Percentiles rank a stretch among this genome's conserved stretches.
Conservation (phyloP, 2,329 filamentous ascomycete species). For the Colletotrichum salicis region DNA sequence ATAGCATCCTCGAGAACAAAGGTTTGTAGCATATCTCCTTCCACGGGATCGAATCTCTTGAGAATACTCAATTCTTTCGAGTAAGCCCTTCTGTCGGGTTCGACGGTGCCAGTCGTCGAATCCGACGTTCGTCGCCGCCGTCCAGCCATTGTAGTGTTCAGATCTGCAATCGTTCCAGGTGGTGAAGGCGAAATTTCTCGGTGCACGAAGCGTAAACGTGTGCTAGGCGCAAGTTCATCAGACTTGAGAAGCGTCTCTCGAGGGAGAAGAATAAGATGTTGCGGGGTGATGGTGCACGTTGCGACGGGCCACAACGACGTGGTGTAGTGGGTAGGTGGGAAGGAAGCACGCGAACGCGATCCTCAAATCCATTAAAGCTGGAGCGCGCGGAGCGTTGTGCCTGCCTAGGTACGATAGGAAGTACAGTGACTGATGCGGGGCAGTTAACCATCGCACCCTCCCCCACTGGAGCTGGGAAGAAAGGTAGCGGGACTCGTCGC, state of each 20-base stretch:
- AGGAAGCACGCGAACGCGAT: slow-evolving; percentile 19
- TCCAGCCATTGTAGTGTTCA: slow-evolving; percentile 45
- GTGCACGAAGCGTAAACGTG: background rate
- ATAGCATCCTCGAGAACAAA: slow-evolving; percentile 57
- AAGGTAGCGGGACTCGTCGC: background rate
- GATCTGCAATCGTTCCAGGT: background rate
- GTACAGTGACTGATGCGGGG: slow-evolving; percentile 22
- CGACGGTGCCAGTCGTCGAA: slow-evolving; percentile 57
- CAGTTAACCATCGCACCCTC: slow-evolving; percentile 6
- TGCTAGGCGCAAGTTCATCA: background rate
- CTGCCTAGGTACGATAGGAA: background rate
- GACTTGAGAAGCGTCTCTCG: background rate
- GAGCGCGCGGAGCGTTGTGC: background rate
- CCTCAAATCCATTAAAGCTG: slow-evolving; percentile 22
- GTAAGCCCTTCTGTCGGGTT: slow-evolving; percentile 47
- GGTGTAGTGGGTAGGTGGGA: background rate
- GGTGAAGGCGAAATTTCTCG: background rate
- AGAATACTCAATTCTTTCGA: slow-evolving; percentile 49
- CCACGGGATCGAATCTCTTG: slow-evolving; percentile 37
- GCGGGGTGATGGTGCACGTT: slow-evolving; percentile 10
- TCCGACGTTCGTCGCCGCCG: slow-evolving; percentile 55
- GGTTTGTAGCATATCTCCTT: slow-evolving; percentile 19
- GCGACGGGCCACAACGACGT: slow-evolving; percentile 14
- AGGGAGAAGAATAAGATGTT: background rate
- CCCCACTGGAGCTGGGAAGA: slow-evolving; percentile 27